phyloP scores from a whole-genome alignment of 176 grass and related monocot genomes.

The Canna indica region DNA sequence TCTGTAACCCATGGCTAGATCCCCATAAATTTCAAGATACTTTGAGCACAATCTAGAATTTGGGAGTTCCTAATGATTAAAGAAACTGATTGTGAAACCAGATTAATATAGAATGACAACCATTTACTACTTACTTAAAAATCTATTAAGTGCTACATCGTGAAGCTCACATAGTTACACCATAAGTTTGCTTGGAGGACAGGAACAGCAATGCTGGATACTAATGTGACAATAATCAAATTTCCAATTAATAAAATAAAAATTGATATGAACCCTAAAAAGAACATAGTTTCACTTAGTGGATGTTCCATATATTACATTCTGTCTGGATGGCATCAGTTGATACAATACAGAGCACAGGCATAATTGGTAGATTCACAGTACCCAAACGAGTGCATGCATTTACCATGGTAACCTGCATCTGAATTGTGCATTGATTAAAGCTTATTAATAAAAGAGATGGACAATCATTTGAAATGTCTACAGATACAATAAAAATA shows the following conservation, averaged over 20 bases:
- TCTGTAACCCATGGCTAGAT: slow-evolving; percentile 72
- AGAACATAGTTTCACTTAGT: no score
- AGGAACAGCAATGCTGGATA: background rate
- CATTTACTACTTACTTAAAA: background rate
- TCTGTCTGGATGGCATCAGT: no score
- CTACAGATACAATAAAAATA: no score
- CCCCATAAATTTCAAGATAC: slow-evolving; percentile 69
- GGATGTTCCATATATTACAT: background rate
- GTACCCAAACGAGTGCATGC: no score
- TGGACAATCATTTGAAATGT: no score
- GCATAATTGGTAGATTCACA: no score
- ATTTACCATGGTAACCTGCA: no score
- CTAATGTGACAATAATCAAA: background rate
- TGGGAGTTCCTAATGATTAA: slow-evolving; percentile 71
- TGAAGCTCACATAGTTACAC: background rate
- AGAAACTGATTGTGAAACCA: slow-evolving; percentile 8
- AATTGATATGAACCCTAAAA: no score
- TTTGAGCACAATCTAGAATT: slow-evolving; percentile 87
- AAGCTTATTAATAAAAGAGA: background rate
- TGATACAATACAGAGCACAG: no score
- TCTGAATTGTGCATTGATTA: no score
- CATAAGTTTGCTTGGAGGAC: no score
- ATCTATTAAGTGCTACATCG: background rate
- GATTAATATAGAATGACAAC: background rate
- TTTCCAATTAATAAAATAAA: no score